A percentile compares a stretch with the other conserved stretches of the same genome.
Conservation (phyloP, 768 basidiomycete genomes). For the Guyanaporus albipodus region DNA sequence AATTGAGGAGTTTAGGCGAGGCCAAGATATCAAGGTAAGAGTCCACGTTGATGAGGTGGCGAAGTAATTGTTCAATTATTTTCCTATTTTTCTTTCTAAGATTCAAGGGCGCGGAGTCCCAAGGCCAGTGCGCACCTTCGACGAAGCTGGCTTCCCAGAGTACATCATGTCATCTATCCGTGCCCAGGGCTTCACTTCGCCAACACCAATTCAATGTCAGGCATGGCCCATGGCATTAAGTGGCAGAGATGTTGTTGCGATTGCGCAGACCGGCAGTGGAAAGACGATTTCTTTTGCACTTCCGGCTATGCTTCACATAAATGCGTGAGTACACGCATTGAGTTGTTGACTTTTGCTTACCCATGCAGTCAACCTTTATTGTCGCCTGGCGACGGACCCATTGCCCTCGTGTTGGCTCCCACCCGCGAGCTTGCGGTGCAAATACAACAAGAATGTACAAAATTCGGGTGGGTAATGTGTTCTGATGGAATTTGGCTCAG, state of each 20-base stretch:
- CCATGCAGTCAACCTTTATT: constrained; percentile 79
- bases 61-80: neutral
- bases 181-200: constrained; percentile 86
- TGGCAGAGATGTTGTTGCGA: constrained; percentile 91
- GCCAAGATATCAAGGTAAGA: constrained; percentile 83
- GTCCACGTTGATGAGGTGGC: neutral
- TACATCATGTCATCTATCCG: constrained; percentile 92
- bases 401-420: constrained; percentile 93
- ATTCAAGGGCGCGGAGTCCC: constrained; percentile 88
- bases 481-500: neutral
- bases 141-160: constrained; percentile 94
- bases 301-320: constrained; percentile 99
- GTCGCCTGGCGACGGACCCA: constrained; percentile 92
- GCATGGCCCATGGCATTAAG: constrained; percentile 99
- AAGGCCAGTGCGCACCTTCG: constrained; percentile 85
- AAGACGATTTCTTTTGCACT: constrained; percentile 99
- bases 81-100: constrained; percentile 35
- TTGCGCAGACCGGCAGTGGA: constrained; percentile 97
- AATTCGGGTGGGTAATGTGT: constrained; percentile 73
- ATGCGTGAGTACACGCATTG: constrained; percentile 63
- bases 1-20: constrained; percentile 78
- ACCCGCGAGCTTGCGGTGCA: constrained; percentile 99
- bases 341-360: neutral
- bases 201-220: constrained; percentile 97
- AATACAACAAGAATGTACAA: constrained; percentile 97